Evolutionary conservation across 257 asterid genomes (phyloP), one percentile per base, ranked within the genome.

Genomic region (Scutellaria galericulata): DNA sequence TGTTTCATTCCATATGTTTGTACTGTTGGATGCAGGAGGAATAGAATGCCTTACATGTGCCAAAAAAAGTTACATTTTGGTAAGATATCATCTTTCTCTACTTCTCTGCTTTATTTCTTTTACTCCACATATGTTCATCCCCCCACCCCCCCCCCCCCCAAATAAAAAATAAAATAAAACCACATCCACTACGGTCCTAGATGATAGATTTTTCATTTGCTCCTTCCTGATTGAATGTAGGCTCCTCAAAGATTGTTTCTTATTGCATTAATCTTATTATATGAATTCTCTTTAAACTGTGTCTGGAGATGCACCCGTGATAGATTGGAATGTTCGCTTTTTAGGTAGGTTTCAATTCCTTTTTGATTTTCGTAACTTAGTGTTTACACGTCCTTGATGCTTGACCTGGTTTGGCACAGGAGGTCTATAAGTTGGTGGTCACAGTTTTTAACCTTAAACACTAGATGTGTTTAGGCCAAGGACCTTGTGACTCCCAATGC

Each of bases 1-100:
- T 55, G 98, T 88, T 65, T 92, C 99, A 63, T 95, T 95, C 90
- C 99, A 95, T 84, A 90, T 86, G 95, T 95, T 92, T 60, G 98
- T 95, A 65, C 87, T 95, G 37, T 84, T 95, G 93, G 99, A 95
- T 87, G 97, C 98, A 39, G 99, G 99, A 71, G 99, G 99, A 46
- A 95, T 95, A 77, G 97, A 95, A 78, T 95, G 99, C 88, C 73
- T 92, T 67, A 77, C 97, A 40, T 95, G 99, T 79, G 93, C 99
- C 11, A 90, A 83, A 80, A 95, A 86, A 80, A 90, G 97, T 77
- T 94, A 86, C 84, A 86, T 92, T 75, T 79, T 90, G 98, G 99
- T 95, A 86, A 75, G 87, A 64, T 66, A 7, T 31, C 59, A 40
- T 22, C 53, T 66, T 63, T 64, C 7, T 12, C 58, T 35, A 35